Base-by-base conservation (phyloP, 2,329 filamentous ascomycete genomes). In the Phialophora expanda region DNA sequence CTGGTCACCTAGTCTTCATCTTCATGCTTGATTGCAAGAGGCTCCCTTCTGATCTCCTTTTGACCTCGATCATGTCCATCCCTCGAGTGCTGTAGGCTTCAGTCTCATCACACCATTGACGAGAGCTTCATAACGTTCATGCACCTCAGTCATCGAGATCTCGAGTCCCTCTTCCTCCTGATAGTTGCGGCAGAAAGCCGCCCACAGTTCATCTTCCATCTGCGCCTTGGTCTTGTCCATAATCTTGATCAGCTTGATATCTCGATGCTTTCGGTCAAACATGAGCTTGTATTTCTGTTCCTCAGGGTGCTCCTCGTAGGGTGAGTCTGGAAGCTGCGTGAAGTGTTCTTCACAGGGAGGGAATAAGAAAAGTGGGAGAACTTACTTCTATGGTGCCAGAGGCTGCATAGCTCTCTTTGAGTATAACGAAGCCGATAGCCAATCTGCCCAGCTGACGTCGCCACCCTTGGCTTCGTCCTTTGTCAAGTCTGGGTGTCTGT, bases 331-430 rank as follows among this genome's bases (percentile, higher is more conserved):
- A 24, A 24, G 24, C 24, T 24, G 24, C 24, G 24, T 24, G 24
- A 2, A 24, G 24, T 24, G 24, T 60, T 50, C 56, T 6, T 30
- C 20, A 14, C 9, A 11, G 14, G 6, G 11, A 28, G 44, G 38
- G n/a, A 20, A 59, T 26, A 65, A 24, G 38, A 32, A 24, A 32
- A 38, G 20, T 26, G 44, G 22, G 41, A 46, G 17, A 14, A 38
- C 61, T 58, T 60, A 65, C 66, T 12, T 65, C 50, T 28, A 56
- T 30, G 48, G 41, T 44, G 34, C 65, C 67, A 38, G 30, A 62
- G 8, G 38, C 30, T 4, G 61, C 60, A 58, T 67, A 67, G 34
- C 60, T 65, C 24, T 61, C 54, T 50, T 63, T 61, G 34, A 67
- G 51, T 34, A 30, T 54, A 38, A 41, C 22, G 30, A 65, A 65